A percentile compares a stretch with the other conserved stretches of the same genome.
These are phyloP conservation scores for Diplodia sapinea DNA, from an alignment of 2,329 filamentous ascomycete species.

Conservation along the genomic window DNA sequence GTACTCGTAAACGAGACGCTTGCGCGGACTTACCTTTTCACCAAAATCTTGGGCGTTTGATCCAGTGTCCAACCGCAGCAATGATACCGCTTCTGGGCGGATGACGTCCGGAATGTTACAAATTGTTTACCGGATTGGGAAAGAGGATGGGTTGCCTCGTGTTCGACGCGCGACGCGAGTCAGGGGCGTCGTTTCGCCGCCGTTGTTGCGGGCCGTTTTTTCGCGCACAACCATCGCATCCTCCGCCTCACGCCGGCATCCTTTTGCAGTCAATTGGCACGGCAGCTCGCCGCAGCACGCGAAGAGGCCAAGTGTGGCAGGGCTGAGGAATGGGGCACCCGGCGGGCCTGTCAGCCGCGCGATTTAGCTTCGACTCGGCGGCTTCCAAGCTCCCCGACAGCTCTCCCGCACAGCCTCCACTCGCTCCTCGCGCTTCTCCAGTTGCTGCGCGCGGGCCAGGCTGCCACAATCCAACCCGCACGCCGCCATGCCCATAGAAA, in stretches of 20 bases:
- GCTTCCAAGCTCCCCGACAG: background rate
- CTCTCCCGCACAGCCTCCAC: background rate
- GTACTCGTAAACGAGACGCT: too few relatives aligned
- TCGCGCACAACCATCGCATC: background rate
- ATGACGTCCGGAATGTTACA: background rate
- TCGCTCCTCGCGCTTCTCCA: background rate
- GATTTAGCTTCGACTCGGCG: background rate
- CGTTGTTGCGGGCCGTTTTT: background rate
- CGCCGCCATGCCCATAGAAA: conserved; percentile 6
- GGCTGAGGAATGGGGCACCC: background rate
- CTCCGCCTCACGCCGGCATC: background rate
- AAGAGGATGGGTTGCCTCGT: conserved; percentile 1
- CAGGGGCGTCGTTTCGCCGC: background rate
- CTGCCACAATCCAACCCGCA: background rate
- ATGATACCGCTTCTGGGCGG: background rate
- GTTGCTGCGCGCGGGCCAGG: background rate
- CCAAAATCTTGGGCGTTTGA: background rate
- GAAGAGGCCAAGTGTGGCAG: background rate
- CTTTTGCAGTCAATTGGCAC: background rate
- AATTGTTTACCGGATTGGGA: background rate
- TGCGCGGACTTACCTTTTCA: background rate
- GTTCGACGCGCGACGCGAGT: background rate
- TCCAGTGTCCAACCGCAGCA: background rate
- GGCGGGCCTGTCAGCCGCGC: background rate
- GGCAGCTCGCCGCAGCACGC: background rate